Conservation (phyloP, 1,284 basidiomycete genomes). For the Trichosporon sp. region DNA sequence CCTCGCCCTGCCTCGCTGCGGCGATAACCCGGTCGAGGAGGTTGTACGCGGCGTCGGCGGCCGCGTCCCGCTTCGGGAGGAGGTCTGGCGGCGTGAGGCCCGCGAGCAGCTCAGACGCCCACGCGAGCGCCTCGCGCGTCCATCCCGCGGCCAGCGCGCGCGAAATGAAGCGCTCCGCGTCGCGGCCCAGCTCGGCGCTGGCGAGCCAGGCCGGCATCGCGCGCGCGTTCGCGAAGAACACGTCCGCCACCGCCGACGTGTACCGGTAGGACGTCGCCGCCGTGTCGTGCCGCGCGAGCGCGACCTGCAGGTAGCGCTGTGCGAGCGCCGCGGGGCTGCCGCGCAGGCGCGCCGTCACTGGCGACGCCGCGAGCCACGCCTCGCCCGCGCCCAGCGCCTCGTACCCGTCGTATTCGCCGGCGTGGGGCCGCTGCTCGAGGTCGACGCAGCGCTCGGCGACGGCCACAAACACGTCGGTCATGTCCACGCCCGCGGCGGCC, state of each 20-base stretch:
- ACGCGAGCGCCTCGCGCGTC: constrained; percentile 69
- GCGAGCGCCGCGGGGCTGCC: constrained; percentile 75
- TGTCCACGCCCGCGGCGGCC: constrained; percentile 71
- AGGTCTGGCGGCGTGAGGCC: constrained; percentile 61
- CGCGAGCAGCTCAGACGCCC: constrained; percentile 64
- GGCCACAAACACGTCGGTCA: constrained; percentile 76
- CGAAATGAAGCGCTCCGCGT: constrained; percentile 35
- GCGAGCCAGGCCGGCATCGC: constrained; percentile 74
- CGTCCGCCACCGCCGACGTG: constrained; percentile 69
- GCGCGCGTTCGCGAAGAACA: constrained; percentile 58
- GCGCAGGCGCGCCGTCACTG: constrained; percentile 68
- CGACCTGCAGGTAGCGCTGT: constrained; percentile 79
- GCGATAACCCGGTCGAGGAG: constrained; percentile 79
- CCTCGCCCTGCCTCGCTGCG: constrained; percentile 50
- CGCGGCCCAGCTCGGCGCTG: constrained; percentile 50
- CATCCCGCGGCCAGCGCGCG: constrained; percentile 64
- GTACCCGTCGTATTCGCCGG: constrained; percentile 30
- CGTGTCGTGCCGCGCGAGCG: constrained; percentile 73
- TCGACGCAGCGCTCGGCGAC: constrained; percentile 75
- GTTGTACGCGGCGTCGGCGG: constrained; percentile 72
- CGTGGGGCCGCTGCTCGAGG: constrained; percentile 53
- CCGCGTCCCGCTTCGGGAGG: constrained; percentile 58
- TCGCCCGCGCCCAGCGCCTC: constrained; percentile 35
- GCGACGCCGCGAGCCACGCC: constrained; percentile 76
- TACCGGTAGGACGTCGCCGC: constrained; percentile 68